Base-by-base conservation (phyloP, 208 protist genomes). In the Wallacemonas collosoma region DNA sequence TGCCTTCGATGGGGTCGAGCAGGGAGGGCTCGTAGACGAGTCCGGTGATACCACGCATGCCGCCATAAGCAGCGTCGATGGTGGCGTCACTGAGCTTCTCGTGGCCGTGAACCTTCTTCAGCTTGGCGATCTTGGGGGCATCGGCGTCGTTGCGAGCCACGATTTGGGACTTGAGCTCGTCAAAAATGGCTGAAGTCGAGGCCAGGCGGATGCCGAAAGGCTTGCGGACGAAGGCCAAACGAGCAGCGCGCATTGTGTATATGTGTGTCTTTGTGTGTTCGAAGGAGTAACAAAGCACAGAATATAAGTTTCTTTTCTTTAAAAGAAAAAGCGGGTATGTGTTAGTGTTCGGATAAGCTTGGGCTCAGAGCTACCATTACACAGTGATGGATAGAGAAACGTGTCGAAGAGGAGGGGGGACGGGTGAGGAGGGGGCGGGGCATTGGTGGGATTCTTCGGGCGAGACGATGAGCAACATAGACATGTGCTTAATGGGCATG, bases 11-110 rank as follows among this genome's bases (percentile, higher is more conserved):
- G 54, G 97, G 36, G 72, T 99, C 98, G 2, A 99, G 91, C 35
- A 98, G 87, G 14, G 98, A 99, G 3, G 97, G 98, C 90, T 99
- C 98, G 76, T 96, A 98, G 35, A 99, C 89, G 61, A 99, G 85
- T 45, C 90, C 90, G 78, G 96, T 98, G 80, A 98, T 90, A 65
- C 93, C 94, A 51, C 98, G 92, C 96, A 98, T 98, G 75, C 98
- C 98, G 72, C 96, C 91, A 79, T 99, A 98, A 17, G 89, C 90
- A 68, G 89, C 72, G 40, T 88, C 86, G 44, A 99, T 76, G 41
- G 97, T 98, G 39, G 90, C 91, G 15, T 88, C 85, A 76, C 95
- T 91, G 60, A 99, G 79, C 56, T 93, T 89, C 70, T 87, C 89
- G 45, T 89, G 67, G 50, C 90, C 94, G 80, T 96, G 77, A 60